These are phyloP conservation scores for Tetraselmis striata DNA, from an alignment of 139 green algal species.

Conservation along the genomic window DNA sequence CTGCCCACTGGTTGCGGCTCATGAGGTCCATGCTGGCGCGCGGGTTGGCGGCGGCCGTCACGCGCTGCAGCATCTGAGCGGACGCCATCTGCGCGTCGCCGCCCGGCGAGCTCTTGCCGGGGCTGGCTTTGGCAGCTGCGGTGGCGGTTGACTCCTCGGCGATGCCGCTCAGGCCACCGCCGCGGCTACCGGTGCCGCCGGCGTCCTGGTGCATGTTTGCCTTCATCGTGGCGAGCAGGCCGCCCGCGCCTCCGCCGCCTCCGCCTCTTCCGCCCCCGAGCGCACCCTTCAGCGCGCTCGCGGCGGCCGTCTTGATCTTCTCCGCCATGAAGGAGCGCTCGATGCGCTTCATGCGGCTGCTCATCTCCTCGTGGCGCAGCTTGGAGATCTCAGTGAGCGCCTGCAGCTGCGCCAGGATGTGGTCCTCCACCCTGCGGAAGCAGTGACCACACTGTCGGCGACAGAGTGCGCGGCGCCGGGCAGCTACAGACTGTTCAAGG, in stretches of 20 bases:
- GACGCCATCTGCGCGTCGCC: background rate
- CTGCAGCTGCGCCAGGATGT: background rate
- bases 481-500: too few species aligned
- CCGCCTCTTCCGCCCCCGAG: background rate
- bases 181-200: too few species aligned
- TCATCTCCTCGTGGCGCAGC: background rate
- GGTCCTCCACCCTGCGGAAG: background rate
- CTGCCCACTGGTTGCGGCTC: background rate
- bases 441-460: too few species aligned
- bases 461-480: too few species aligned
- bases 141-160: too few species aligned
- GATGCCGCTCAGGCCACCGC: background rate
- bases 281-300: background rate
- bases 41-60: background rate
- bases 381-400: background rate
- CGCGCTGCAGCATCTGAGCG: background rate
- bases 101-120: too few species aligned
- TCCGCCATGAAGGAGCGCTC: background rate
- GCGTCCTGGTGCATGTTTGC: too few species aligned
- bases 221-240: too few species aligned
- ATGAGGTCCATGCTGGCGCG: background rate
- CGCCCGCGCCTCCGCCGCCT: background rate
- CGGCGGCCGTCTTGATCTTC: background rate
- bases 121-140: too few species aligned
- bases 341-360: background rate